Base-by-base conservation (phyloP, 73 alveolate genomes). In the Loxodes magnus region DNA sequence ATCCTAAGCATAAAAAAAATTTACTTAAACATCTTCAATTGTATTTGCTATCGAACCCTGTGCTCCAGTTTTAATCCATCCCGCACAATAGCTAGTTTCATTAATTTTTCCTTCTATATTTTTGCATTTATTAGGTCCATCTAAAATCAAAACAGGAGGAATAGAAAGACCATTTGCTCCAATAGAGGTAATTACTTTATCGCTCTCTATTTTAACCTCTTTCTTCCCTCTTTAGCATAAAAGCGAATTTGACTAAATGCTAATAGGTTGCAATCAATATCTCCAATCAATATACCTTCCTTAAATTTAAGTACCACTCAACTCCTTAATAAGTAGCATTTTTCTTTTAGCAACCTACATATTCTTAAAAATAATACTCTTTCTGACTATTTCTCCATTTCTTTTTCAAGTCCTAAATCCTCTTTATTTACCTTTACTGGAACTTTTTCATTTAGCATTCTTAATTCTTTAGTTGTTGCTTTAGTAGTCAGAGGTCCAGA, bases 21-120 rank as follows among this genome's bases (percentile, higher is more conserved):
- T 46, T 46, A 46, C 59, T 12, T 25, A 46, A n/a, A 55, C 37
- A 14, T 52, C 38, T 23, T 31, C 31, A 53, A 64, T 53, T 3
- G 83, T 84, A 2, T 80, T 62, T 56, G 78, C 96, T 12, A 84
- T 67, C 6, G 79, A 83, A 22, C 96, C 96, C 15, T 30, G 20
- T 0, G 96, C 92, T 3, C 96, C 96, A 12, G 93, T 62, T 41
- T 78, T 84, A 6, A 66, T 70, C 96, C 96, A 84, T 27, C 96
- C 96, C 10, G 84, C 61, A 16, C 74, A 81, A 54, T 79, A 84
- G 3, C 38, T 51, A 19, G 87, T 89, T 19, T 33, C 60, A 37
- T 63, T 19, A 24, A 69, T 34, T 22, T 64, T 49, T 2, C 51
- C 63, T 42, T 36, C 42, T 35, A 34, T 35, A n/a, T 69, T 26